Evolutionary conservation across 2,329 filamentous ascomycete genomes (phyloP).

Genomic region (Trichoderma semiorbis): DNA sequence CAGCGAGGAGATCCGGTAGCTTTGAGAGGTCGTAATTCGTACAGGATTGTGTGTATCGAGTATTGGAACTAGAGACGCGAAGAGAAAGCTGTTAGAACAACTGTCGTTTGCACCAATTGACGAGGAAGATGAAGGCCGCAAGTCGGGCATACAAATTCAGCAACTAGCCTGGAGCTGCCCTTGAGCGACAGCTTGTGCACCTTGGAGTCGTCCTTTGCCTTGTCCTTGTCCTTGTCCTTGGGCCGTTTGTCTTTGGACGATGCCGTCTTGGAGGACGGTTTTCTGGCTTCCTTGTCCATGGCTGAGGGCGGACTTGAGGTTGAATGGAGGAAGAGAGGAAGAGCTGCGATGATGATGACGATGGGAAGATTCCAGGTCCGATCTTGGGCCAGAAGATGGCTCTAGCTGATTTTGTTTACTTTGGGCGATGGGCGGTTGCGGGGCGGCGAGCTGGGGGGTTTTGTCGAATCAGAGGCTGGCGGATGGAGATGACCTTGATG

Average conservation of each 20-base stretch:
- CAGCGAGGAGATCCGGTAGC: not conserved
- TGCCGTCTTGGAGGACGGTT: not conserved
- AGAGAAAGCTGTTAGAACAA: slow-evolving; percentile 20
- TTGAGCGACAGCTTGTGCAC: slow-evolving; percentile 92
- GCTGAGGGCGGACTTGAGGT: not conserved
- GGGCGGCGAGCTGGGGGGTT: not conserved
- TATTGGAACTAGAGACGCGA: slow-evolving; percentile 72
- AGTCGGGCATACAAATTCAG: slow-evolving; percentile 79
- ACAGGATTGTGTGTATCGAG: slow-evolving; percentile 96
- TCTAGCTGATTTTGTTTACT: slow-evolving; percentile 9
- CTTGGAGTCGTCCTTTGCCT: slow-evolving; percentile 72
- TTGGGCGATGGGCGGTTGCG: slow-evolving; percentile 3
- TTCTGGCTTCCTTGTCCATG: slow-evolving; percentile 5
- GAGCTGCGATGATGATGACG: not conserved
- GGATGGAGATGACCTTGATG: not conserved
- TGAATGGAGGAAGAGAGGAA: not conserved
- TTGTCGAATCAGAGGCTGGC: slow-evolving; percentile 2
- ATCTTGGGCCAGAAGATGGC: not conserved
- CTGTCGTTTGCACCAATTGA: not conserved
- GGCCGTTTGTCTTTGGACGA: slow-evolving; percentile 21
- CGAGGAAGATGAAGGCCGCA: slow-evolving; percentile 21
- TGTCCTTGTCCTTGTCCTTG: slow-evolving; percentile 30
- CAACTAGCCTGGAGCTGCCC: slow-evolving; percentile 79
- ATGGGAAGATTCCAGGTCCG: not conserved
- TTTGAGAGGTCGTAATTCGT: slow-evolving; percentile 31